Evolutionary conservation across 768 basidiomycete genomes (phyloP).

Genomic region (Suillus paluster): DNA sequence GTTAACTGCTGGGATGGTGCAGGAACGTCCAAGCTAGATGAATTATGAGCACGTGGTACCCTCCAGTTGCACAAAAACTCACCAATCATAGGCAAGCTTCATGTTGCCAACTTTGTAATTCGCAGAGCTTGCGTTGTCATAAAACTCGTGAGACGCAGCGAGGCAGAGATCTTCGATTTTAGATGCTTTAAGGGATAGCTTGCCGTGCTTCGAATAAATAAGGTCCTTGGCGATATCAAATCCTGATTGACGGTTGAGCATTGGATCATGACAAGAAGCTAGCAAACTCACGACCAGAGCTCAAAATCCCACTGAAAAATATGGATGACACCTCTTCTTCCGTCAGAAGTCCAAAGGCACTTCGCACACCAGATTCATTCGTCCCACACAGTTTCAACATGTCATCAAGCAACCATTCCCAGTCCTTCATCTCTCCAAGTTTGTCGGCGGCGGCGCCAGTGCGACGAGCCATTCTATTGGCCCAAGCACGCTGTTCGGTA

Average conservation of each 20-base stretch:
- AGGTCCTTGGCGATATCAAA: constrained; percentile 71
- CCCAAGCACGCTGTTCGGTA: constrained; percentile 79
- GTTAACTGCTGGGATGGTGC: constrained; percentile 60
- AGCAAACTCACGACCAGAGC: constrained; percentile 78
- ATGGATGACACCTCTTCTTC: constrained; percentile 76
- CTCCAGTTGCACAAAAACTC: constrained; percentile 18
- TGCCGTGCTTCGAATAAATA: constrained; percentile 50
- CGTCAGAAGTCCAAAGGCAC: constrained; percentile 81
- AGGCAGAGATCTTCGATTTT: constrained; percentile 81
- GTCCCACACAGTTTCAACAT: constrained; percentile 80
- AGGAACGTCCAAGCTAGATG: constrained; percentile 75
- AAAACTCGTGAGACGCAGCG: constrained; percentile 83
- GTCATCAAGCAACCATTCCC: constrained; percentile 88
- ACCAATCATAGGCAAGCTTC: constrained; percentile 98
- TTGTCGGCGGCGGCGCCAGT: constrained; percentile 59
- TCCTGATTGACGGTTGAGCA: constrained; percentile 43
- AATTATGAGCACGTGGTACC: constrained; percentile 12
- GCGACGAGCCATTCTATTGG: constrained; percentile 81
- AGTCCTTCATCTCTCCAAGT: constrained; percentile 69
- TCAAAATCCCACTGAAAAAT: constrained; percentile 85
- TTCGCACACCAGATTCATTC: constrained; percentile 64
- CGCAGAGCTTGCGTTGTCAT: constrained; percentile 91
- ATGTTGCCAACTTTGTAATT: constrained; percentile 94
- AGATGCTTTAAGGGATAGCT: constrained; percentile 51
- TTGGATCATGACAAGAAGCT: constrained; percentile 3